phyloP scores from a whole-genome alignment of 1,139 yeast genomes.

The Suhomyces coccinellae region DNA sequence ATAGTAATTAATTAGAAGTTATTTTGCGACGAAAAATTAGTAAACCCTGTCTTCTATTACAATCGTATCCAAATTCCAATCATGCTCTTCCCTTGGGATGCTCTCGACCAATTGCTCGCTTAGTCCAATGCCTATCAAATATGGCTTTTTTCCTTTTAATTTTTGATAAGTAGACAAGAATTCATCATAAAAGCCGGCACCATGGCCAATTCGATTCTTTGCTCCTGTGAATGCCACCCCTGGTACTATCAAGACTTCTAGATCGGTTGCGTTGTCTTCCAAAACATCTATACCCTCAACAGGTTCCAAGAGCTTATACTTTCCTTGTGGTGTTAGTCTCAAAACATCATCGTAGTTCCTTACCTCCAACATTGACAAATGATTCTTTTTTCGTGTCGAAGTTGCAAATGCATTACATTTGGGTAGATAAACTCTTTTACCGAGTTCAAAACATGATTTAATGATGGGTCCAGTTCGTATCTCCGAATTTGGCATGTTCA shows the following conservation, averaged over 20 bases:
- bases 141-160: conserved; percentile 36
- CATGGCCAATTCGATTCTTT: conserved; percentile 79
- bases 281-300: conserved; percentile 36
- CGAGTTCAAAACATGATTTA: conserved; percentile 43
- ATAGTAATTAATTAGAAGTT: not conserved
- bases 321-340: conserved; percentile 63
- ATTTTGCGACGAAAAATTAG: not conserved
- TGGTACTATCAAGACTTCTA: conserved; percentile 79
- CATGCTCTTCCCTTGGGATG: conserved; percentile 72
- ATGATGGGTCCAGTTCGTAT: conserved; percentile 56
- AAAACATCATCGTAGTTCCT: conserved; percentile 41
- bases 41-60: conserved; percentile 30
- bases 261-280: conserved; percentile 32
- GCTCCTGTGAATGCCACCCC: conserved; percentile 72
- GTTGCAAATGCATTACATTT: conserved; percentile 33
- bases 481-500: conserved; percentile 69
- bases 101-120: conserved; percentile 60
- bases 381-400: conserved; percentile 38
- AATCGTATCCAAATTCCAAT: conserved; percentile 62
- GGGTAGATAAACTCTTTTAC: conserved; percentile 53
- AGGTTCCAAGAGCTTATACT: conserved; percentile 72
- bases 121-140: conserved; percentile 68
- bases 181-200: conserved; percentile 90
- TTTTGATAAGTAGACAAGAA: conserved; percentile 56
- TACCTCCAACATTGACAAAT: conserved; percentile 60